Evolutionary conservation across 352 stramenopile genomes (phyloP).

Genomic region (Pelagophyceae sp.): DNA sequence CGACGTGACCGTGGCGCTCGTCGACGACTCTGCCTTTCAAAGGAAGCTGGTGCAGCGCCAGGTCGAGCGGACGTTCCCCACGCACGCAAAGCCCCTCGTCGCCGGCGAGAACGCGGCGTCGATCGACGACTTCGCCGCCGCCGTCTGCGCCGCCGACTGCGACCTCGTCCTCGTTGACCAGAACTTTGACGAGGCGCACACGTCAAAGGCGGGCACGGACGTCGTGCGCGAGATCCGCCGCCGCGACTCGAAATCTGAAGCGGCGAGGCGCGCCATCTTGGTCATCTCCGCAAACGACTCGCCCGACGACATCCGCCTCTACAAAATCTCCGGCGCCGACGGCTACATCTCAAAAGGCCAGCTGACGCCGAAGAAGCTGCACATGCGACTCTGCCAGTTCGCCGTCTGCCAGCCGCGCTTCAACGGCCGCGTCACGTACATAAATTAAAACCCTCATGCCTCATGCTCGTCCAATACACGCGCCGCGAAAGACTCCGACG

Average conservation of each 20-base stretch:
- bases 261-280: neutral
- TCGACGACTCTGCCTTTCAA: neutral
- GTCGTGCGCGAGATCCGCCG: neutral
- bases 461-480: no score
- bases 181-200: neutral
- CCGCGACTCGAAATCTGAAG: neutral
- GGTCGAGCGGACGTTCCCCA: neutral
- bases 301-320: neutral
- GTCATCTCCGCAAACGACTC: neutral
- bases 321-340: neutral
- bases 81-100: neutral
- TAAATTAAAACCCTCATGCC: no score
- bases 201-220: neutral
- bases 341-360: neutral
- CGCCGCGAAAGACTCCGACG: no score
- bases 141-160: neutral
- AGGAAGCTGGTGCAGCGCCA: neutral
- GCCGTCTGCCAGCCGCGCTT: no score
- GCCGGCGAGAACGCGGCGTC: neutral
- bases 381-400: no score
- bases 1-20: neutral
- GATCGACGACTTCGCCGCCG: neutral
- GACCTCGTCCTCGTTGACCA: neutral
- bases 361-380: no score
- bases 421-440: no score